These are phyloP conservation scores for Cicer pinnatifidum DNA, from an alignment of 306 rosid genomes.

Conservation along the genomic window DNA sequence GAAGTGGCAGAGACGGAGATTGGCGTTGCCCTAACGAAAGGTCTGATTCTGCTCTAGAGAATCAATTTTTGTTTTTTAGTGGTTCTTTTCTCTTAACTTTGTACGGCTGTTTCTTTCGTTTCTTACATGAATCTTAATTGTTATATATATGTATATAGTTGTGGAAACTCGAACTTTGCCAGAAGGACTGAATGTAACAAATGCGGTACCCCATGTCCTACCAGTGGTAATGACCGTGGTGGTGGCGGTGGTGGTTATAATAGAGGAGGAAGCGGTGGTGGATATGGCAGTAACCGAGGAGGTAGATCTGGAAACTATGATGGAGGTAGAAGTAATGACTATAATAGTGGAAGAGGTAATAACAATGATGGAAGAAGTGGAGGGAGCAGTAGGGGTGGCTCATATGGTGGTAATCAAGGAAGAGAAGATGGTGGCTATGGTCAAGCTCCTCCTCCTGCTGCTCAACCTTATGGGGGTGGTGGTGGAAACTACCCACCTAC, in stretches of 20 bases:
- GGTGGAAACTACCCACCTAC: slow-evolving; percentile 71
- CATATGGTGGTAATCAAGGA: slow-evolving; percentile 63
- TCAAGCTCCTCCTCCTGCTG: slow-evolving; percentile 72
- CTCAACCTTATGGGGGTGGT: slow-evolving; percentile 64
- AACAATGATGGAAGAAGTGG: slow-evolving; percentile 61
- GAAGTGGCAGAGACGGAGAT: slow-evolving; percentile 96
- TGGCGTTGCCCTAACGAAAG: slow-evolving; percentile 95
- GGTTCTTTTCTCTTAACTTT: neutral
- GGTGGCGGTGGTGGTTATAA: slow-evolving; percentile 52
- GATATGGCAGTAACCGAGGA: slow-evolving; percentile 45
- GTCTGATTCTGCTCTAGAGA: slow-evolving; percentile 36
- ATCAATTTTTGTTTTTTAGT: neutral
- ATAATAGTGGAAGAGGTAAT: slow-evolving; percentile 49
- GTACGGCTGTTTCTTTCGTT: slow-evolving; percentile 8
- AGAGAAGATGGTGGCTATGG: slow-evolving; percentile 79
- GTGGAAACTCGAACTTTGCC: slow-evolving; percentile 93
- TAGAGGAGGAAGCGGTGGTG: slow-evolving; percentile 63
- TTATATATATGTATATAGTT: slow-evolving; percentile 56
- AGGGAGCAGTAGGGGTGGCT: slow-evolving; percentile 72
- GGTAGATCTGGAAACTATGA: slow-evolving; percentile 37
- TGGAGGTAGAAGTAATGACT: slow-evolving; percentile 57
- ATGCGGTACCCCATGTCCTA: slow-evolving; percentile 88
- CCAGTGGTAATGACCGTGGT: slow-evolving; percentile 58
- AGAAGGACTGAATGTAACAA: slow-evolving; percentile 96
- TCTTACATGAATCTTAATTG: slow-evolving; percentile 32